Evolutionary conservation across 179 eudicot species (phyloP), one percentile per base, ranked within the genome.

Genomic region (Kewa caespitosa): DNA sequence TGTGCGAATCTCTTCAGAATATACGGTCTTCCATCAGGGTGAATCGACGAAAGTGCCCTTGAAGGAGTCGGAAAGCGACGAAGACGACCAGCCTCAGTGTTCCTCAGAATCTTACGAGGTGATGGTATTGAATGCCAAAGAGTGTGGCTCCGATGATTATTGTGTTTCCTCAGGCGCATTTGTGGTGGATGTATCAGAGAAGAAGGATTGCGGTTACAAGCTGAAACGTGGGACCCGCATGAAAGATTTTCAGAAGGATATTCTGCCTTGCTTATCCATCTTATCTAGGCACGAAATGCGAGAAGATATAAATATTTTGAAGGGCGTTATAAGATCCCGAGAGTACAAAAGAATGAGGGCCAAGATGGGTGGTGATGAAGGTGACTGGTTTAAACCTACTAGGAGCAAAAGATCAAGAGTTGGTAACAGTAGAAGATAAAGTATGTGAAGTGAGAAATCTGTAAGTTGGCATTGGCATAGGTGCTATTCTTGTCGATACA

Each of bases 231-330:
- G 97, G 57, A 87, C 89, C 67, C 86, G 97, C 37, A 71, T 90
- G 72, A 90, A 85, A 65, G 89, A 92, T 77, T 92, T 92, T 72
- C 90, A 81, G 79, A 92, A 77, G 74, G 97, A 90, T 64, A 81
- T 92, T 79, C 84, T 92, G 31, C 91, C 93, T 0, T 36, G 83
- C 38, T 52, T 90, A 60, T 81, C 90, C 22, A 80, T 89, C 23
- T 86, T 92, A 69, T 80, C 91, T 8, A 80, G 84, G 73, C 86
- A 84, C 20, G 97, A 92, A 70, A 89, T 92, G n/a, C 75, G 75
- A 28, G 93, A 92, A 82, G 97, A 92, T 81, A 57, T 90, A 12
- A 83, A 72, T 65, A 81, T 85, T 37, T 74, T 92, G 82, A 86
- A 89, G 30, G 84, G 89, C 2, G 90, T 81, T 18, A 75, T 89